Percentiles rank a stretch among this genome's conserved stretches.
phyloP scores from a whole-genome alignment of 1,284 basidiomycete genomes.

The Rhodotorula glutinis region DNA sequence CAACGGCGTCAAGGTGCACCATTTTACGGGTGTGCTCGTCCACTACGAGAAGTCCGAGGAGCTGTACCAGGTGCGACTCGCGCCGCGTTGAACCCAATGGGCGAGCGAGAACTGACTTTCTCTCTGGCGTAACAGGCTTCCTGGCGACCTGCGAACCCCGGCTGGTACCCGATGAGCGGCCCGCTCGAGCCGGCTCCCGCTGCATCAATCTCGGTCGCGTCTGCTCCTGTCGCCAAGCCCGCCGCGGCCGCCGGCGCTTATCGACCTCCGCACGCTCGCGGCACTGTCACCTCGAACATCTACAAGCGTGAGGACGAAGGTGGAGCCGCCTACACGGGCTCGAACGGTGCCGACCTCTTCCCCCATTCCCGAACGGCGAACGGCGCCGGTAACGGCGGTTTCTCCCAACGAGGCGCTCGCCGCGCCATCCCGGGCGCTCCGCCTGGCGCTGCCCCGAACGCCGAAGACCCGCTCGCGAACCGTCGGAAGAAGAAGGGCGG shows the following conservation, averaged over 20 bases:
- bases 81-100: neutral
- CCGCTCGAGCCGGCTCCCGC: conserved; percentile 70
- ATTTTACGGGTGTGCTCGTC: conserved; percentile 79
- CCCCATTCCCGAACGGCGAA: conserved; percentile 34
- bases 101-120: neutral
- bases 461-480: conserved; percentile 28
- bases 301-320: conserved; percentile 87
- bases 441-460: conserved; percentile 18
- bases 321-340: conserved; percentile 49
- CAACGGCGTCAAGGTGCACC: conserved; percentile 95
- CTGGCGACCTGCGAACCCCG: conserved; percentile 74
- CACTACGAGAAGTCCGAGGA: conserved; percentile 75
- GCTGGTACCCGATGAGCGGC: conserved; percentile 68
- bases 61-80: conserved; percentile 65
- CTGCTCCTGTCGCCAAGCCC: conserved; percentile 48
- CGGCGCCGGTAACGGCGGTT: conserved; percentile 19
- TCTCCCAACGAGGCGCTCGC: conserved; percentile 17
- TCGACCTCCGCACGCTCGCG: conserved; percentile 86
- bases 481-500: conserved; percentile 40
- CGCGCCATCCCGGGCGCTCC: conserved; percentile 29
- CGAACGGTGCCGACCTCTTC: conserved; percentile 33
- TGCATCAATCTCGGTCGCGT: conserved; percentile 61
- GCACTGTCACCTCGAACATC: conserved; percentile 73
- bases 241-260: conserved; percentile 70
- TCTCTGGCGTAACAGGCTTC: conserved; percentile 50